Evolutionary conservation across 108 stramenopile species (phyloP), one percentile per base, ranked within the genome.

Genomic region (Pseudonitzschia multiseries): DNA sequence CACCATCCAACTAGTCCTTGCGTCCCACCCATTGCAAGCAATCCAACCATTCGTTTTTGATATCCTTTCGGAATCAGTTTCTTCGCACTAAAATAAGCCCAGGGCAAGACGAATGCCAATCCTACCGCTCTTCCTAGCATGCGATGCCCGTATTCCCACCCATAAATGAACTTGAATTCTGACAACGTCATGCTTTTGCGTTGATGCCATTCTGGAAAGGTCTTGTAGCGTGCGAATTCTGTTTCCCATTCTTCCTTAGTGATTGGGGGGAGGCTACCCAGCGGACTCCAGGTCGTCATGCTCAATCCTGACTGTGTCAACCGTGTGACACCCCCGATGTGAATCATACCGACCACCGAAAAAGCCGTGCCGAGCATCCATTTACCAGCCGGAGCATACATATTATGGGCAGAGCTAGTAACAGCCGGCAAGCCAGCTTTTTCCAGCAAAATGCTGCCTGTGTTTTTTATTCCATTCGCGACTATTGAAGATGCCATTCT

Each of bases 1-100:
- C 99, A 99, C 99, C 99, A 99, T 24, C 99, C 99, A 20, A 99
- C 96, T 56, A 98, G 74, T 1, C 99, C 99, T 82, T 99, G 98
- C 4, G 92, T 90, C 12, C 97, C 98, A 24, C 99, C 99, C 87
- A 99, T 92, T 64, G 90, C 94, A 59, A 96, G 82, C 32, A 99
- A 77, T 32, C 85, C 85, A 8, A 87, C 88, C 68, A 97, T 85
- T 28, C 90, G 81, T 8, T 79, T 78, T 72, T 93, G 89, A 71
- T 96, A 96, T 31, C 95, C 92, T 15, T 70, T 44, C 0, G 97
- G 97, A 36, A 99, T 95, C 26, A 74, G 83, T 9, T 91, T 73
- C 33, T 79, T 68, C 22, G 79, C 41, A 18, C 90, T 84, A 78
- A 98, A 98, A 80, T 96, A 96, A 24, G 84, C 76, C 81, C 96